A percentile compares a stretch with the other conserved stretches of the same genome.
These are phyloP conservation scores for Ogataea saltuana DNA, from an alignment of 805 yeast species.

Conservation along the genomic window DNA sequence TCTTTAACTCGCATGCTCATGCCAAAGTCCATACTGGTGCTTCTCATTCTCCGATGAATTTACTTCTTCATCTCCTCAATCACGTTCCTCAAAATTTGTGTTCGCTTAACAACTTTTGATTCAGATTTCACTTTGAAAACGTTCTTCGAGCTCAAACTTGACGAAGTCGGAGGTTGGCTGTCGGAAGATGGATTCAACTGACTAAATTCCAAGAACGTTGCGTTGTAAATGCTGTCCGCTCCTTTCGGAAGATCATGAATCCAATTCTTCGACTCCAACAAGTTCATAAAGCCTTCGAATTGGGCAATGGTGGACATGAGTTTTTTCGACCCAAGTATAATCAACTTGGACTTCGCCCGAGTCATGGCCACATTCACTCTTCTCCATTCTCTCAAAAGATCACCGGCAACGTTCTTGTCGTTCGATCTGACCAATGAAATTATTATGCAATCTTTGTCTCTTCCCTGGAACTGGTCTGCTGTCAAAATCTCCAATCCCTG, in stretches of 20 bases:
- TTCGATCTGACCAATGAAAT: slow-evolving; percentile 89
- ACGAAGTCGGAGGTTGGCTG: neutral
- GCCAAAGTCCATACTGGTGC: neutral
- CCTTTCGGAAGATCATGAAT: slow-evolving; percentile 52
- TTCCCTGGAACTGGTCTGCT: slow-evolving; percentile 94
- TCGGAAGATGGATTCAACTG: neutral
- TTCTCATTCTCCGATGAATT: neutral
- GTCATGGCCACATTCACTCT: slow-evolving; percentile 94
- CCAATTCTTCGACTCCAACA: slow-evolving; percentile 64
- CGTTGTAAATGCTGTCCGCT: slow-evolving; percentile 41
- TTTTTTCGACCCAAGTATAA: slow-evolving; percentile 75
- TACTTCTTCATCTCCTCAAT: slow-evolving; percentile 16
- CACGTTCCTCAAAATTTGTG: slow-evolving; percentile 22
- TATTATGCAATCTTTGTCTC: slow-evolving; percentile 90
- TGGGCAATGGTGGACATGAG: slow-evolving; percentile 57
- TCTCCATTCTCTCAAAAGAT: slow-evolving; percentile 82
- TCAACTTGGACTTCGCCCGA: slow-evolving; percentile 79
- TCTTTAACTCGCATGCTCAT: neutral
- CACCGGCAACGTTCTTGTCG: slow-evolving; percentile 64
- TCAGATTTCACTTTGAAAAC: slow-evolving; percentile 13
- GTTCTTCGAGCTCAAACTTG: neutral
- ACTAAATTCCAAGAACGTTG: slow-evolving; percentile 15
- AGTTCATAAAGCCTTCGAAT: slow-evolving; percentile 58
- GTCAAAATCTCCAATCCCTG: slow-evolving; percentile 74
- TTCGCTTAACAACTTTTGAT: slow-evolving; percentile 19